Percentiles rank a stretch among this genome's conserved stretches.
Evolutionary conservation across 768 basidiomycete genomes (phyloP).

Genomic region (Boletus rubropictus): DNA sequence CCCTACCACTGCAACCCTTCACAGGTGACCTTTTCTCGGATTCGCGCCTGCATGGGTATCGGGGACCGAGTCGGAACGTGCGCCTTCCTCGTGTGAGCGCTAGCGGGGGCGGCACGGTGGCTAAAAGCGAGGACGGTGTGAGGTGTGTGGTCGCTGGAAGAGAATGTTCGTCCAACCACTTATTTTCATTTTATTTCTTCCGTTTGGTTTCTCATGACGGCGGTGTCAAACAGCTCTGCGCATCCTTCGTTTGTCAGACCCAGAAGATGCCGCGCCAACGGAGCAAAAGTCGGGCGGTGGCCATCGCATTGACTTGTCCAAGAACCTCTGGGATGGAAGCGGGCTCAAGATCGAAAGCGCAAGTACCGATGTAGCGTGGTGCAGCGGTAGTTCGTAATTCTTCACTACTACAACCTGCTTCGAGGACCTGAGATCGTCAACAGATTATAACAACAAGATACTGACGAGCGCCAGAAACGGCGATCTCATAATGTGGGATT

Average conservation of each 20-base stretch:
- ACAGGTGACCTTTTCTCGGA: slow-evolving; percentile 35
- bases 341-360: slow-evolving; percentile 75
- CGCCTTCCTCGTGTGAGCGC: slow-evolving; percentile 56
- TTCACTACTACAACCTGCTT: background rate
- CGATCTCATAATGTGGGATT: slow-evolving; percentile 79
- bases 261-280: slow-evolving; percentile 32
- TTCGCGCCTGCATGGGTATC: slow-evolving; percentile 39
- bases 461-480: slow-evolving; percentile 77
- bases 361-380: slow-evolving; percentile 80
- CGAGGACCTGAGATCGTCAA: slow-evolving; percentile 1
- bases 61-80: slow-evolving; percentile 46
- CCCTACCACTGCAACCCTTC: slow-evolving; percentile 5
- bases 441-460: slow-evolving; percentile 70
- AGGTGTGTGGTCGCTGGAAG: slow-evolving; percentile 73
- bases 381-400: slow-evolving; percentile 50
- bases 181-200: background rate
- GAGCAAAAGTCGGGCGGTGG: slow-evolving; percentile 58
- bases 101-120: slow-evolving; percentile 60
- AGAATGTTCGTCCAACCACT: slow-evolving; percentile 50
- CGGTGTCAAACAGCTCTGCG: slow-evolving; percentile 43
- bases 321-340: slow-evolving; percentile 74
- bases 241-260: slow-evolving; percentile 52
- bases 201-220: slow-evolving; percentile 6
- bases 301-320: slow-evolving; percentile 61
- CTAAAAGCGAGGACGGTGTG: slow-evolving; percentile 59